Conservation (phyloP, 2,329 filamentous ascomycete species). For the Pyricularia sp. region DNA sequence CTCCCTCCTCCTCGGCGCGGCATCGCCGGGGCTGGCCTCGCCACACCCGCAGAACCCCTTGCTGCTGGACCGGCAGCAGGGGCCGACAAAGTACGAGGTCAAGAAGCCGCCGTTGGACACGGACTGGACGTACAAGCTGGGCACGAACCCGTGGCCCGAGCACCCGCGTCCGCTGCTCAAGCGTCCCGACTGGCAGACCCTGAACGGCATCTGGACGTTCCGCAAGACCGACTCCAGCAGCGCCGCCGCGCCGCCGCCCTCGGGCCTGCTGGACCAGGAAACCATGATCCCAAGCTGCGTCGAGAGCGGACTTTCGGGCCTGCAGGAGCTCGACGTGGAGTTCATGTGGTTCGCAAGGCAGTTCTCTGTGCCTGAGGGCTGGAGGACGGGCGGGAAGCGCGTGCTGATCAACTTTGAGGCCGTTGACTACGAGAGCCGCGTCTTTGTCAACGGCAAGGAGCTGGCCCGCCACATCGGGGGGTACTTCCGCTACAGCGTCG, state of each 20-base stretch:
- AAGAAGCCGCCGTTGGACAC: conserved; percentile 35
- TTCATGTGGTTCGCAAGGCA: conserved; percentile 41
- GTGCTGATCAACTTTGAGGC: conserved; percentile 49
- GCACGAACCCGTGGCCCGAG: conserved; percentile 45
- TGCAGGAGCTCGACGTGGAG: conserved; percentile 30
- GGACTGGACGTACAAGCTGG: conserved; percentile 41
- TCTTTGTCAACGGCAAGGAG: conserved; percentile 47
- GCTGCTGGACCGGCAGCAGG: background rate
- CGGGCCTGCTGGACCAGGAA: conserved; percentile 23
- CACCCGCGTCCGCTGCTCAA: conserved; percentile 46
- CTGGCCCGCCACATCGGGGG: conserved; percentile 48
- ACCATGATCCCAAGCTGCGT: conserved; percentile 22
- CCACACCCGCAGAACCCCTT: background rate
- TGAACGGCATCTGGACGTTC: conserved; percentile 52
- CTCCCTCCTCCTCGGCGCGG: background rate
- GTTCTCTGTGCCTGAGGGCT: conserved; percentile 38
- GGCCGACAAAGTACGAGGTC: conserved; percentile 21
- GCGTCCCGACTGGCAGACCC: conserved; percentile 43
- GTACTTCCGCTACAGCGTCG: conserved; percentile 51
- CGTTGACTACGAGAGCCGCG: conserved; percentile 46
- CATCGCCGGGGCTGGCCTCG: background rate
- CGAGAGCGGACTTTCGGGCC: conserved; percentile 30
- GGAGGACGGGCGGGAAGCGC: conserved; percentile 23
- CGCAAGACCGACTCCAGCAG: conserved; percentile 19
- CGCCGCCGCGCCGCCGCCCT: conserved; percentile 12